Conservation (phyloP, 2,329 filamentous ascomycete genomes). For the Calonectria multiphialidica region DNA sequence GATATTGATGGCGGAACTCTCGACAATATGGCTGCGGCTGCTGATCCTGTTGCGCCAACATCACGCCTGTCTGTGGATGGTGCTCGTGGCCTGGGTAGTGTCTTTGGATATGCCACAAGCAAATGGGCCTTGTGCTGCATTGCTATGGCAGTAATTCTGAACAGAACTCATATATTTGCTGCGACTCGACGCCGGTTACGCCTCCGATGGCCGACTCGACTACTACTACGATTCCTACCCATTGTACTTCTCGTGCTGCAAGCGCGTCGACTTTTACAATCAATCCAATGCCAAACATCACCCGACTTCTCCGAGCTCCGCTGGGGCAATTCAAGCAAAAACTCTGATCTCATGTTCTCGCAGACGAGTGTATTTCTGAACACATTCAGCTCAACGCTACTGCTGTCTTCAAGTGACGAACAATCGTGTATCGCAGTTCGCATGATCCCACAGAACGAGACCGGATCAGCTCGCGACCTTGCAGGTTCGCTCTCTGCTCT, state of each 20-base stretch:
- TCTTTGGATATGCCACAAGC: conserved; percentile 92
- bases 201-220: conserved; percentile 78
- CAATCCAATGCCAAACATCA: conserved; percentile 92
- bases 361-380: conserved; percentile 79
- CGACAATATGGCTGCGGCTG: conserved; percentile 24
- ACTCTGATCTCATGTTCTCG: conserved; percentile 76
- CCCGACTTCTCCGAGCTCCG: conserved; percentile 76
- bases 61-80: conserved; percentile 69
- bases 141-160: conserved; percentile 86
- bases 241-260: conserved; percentile 79
- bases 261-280: conserved; percentile 78
- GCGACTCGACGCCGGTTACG: conserved; percentile 85
- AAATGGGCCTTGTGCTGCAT: conserved; percentile 94
- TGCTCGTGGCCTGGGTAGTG: conserved; percentile 80
- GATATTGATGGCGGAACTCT: conserved; percentile 21
- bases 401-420: conserved; percentile 81
- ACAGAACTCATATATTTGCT: conserved; percentile 93
- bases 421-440: conserved; percentile 80
- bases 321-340: conserved; percentile 76
- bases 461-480: conserved; percentile 66
- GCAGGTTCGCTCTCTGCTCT: conserved; percentile 82
- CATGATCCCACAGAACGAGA: conserved; percentile 72
- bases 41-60: conserved; percentile 35
- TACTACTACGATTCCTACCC: conserved; percentile 78
- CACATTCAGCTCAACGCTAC: conserved; percentile 75